A percentile compares a stretch with the other conserved stretches of the same genome.
Conservation (phyloP, 352 stramenopile genomes). For the Globisporangium emineosum region DNA sequence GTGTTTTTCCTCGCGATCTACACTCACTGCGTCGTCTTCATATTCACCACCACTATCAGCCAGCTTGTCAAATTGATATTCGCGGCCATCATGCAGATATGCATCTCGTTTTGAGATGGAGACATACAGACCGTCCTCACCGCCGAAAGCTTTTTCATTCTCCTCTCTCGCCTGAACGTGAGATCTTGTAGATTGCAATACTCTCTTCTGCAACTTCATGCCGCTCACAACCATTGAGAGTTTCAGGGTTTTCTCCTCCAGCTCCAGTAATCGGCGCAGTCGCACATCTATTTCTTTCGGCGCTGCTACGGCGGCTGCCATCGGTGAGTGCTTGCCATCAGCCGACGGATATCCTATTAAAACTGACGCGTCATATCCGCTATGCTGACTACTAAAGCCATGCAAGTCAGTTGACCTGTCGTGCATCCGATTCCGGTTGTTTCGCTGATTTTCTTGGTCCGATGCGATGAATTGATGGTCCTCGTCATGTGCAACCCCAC, state of each 20-base stretch:
- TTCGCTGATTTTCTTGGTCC: slow-evolving; percentile 15
- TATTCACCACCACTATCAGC: neutral
- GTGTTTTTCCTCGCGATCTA: neutral
- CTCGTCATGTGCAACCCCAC: neutral
- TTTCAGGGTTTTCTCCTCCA: slow-evolving; percentile 13
- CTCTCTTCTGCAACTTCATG: slow-evolving; percentile 4
- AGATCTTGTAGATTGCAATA: neutral
- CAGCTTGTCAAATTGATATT: neutral
- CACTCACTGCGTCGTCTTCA: neutral
- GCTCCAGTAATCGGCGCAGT: slow-evolving; percentile 8
- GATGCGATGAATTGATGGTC: slow-evolving; percentile 2
- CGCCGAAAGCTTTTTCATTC: neutral
- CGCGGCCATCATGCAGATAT: neutral
- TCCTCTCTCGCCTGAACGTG: neutral
- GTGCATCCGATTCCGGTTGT: neutral
- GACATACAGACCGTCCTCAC: neutral
- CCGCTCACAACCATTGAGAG: slow-evolving; percentile 13
- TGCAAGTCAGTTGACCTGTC: neutral
- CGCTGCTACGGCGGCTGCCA: neutral
- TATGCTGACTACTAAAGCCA: neutral
- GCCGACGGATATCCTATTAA: neutral
- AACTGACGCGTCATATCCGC: slow-evolving; percentile 9
- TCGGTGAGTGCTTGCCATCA: neutral
- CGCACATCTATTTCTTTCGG: neutral
- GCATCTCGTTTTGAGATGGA: too few relatives aligned